phyloP scores from a whole-genome alignment of 2,329 filamentous ascomycete species.

The Ramichloridium luteum region DNA sequence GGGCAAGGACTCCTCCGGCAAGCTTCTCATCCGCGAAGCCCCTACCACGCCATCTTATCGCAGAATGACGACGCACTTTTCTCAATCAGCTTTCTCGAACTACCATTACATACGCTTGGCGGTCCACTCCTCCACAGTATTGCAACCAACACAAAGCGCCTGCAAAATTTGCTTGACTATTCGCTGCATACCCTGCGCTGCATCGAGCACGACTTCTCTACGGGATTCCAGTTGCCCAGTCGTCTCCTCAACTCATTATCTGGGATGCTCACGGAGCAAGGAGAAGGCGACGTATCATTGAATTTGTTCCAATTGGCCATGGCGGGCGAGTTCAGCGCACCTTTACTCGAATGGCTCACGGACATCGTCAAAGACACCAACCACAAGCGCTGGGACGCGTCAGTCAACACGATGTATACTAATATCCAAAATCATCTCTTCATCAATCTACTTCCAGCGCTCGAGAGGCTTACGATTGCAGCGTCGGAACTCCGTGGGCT shows the following conservation, averaged over 20 bases:
- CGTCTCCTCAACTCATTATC: conserved; percentile 2
- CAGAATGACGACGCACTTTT: conserved; percentile 4
- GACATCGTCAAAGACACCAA: conserved; percentile 21
- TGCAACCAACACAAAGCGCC: conserved; percentile 68
- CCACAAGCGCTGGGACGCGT: conserved; percentile 91
- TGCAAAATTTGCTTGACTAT: conserved; percentile 80
- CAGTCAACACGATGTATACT: conserved; percentile 64
- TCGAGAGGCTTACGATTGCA: conserved; percentile 72
- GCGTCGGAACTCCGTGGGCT: conserved; percentile 74
- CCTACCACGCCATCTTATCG: conserved; percentile 60
- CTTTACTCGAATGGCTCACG: conserved; percentile 68
- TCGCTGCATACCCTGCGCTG: conserved; percentile 68
- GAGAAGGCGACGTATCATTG: conserved; percentile 52
- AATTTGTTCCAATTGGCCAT: conserved; percentile 74
- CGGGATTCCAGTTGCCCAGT: conserved; percentile 63
- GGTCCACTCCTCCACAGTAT: conserved; percentile 64
- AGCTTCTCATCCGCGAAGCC: conserved; percentile 57
- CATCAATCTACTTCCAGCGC: conserved; percentile 75
- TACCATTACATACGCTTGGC: conserved; percentile 18
- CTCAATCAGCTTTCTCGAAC: conserved; percentile 11
- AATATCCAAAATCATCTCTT: conserved; percentile 67
- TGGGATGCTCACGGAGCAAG: conserved; percentile 22
- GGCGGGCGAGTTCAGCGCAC: conserved; percentile 65
- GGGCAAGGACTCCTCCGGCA: conserved; percentile 34
- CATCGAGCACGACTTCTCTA: conserved; percentile 71